These are phyloP conservation scores for Colletotrichum magnum DNA, from an alignment of 2,329 filamentous ascomycete genomes.

Conservation along the genomic window DNA sequence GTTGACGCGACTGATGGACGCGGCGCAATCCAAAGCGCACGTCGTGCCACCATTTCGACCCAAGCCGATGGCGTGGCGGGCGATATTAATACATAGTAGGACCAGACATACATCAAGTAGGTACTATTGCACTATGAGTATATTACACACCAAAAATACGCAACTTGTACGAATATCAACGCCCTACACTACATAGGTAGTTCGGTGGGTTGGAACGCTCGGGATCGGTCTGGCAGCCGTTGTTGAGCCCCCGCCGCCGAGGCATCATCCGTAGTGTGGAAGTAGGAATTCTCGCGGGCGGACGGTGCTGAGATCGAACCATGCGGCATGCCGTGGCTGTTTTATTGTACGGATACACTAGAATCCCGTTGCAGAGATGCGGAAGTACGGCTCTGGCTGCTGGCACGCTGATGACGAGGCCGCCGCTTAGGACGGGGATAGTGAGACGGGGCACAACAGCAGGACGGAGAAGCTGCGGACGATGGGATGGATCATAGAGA, in stretches of 20 bases:
- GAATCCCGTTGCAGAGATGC: background rate
- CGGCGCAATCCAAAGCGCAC: conserved; percentile 13
- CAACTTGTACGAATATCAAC: too few species aligned
- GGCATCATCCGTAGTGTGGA: background rate
- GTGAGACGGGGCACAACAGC: too few species aligned
- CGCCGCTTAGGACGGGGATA: too few species aligned
- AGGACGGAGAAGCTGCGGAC: too few species aligned
- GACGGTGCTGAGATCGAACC: conserved; percentile 1
- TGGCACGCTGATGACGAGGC: too few species aligned
- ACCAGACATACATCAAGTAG: background rate
- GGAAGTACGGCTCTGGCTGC: too few species aligned
- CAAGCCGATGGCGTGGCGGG: conserved; percentile 22
- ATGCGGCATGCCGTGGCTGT: background rate
- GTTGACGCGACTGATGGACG: background rate
- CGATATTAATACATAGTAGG: conserved; percentile 15
- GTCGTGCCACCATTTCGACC: conserved; percentile 18
- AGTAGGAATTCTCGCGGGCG: background rate
- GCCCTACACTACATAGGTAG: too few species aligned
- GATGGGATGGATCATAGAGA: too few species aligned
- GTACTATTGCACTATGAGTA: conserved; percentile 4
- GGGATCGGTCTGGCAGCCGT: conserved; percentile 13
- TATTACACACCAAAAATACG: too few species aligned
- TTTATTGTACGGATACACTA: background rate
- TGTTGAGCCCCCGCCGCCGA: background rate
- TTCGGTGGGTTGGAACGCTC: background rate